Base-by-base conservation (phyloP, 371 early-diverging fungal species). In the Mucor indicus region DNA sequence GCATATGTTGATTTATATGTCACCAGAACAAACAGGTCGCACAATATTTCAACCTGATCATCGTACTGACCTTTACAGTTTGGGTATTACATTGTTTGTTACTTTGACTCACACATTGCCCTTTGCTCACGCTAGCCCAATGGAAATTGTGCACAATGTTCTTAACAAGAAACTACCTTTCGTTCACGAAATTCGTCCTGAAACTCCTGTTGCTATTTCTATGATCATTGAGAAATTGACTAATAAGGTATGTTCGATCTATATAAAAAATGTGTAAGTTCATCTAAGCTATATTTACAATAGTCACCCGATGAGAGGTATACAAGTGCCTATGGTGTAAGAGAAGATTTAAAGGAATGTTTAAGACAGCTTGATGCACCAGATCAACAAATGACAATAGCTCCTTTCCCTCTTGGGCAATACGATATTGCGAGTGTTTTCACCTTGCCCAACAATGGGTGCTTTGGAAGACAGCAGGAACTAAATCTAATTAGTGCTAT, bases 281-380 rank as follows among this genome's bases (percentile, higher is more conserved):
- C n/a, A n/a, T n/a, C n/a, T n/a, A n/a, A n/a, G n/a, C n/a, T n/a
- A n/a, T n/a, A n/a, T n/a, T n/a, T n/a, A n/a, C n/a, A n/a, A 32
- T 60, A 81, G 81, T 79, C 77, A 50, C 81, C 81, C 4, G 78
- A 74, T 42, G 75, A 75, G 51, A 55, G 81, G 39, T 81, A 81
- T 46, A 72, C 74, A 22, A 81, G 74, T 42, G 81, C 78, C 7
- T 72, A 70, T 48, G 79, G 79, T 3, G 53, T 81, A 29, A 65
- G 77, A 38, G 75, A 77, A 40, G 81, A 81, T 58, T 53, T 81
- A 9, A 61, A 73, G 31, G 70, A 65, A 42, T 77, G 77, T 38
- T 53, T 72, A 41, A 66, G 64, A 12, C 63, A 57, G 39, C 45
- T 72, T 33, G 41, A 59, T n/a, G n/a, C n/a, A n/a, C n/a, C n/a